These are phyloP conservation scores for Solanum lycopersicoides DNA, from an alignment of 257 asterid species.

Conservation along the genomic window DNA sequence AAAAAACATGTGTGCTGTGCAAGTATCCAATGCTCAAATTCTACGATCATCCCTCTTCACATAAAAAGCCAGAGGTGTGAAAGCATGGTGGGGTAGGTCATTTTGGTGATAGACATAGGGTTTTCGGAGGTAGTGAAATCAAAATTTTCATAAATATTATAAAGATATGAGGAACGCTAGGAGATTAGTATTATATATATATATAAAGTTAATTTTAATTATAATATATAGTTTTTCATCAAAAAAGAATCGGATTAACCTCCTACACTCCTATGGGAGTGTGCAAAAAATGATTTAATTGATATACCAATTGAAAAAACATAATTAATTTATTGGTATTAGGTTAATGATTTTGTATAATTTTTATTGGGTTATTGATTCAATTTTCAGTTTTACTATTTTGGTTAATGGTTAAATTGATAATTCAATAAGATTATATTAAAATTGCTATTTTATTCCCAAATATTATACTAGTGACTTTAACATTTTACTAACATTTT, in stretches of 20 bases:
- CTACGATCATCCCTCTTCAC: not conserved
- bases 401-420: no score
- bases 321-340: no score
- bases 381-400: no score
- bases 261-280: not conserved
- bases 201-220: not conserved
- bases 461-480: not conserved
- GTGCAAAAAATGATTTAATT: not conserved
- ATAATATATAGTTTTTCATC: not conserved
- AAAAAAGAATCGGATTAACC: not conserved
- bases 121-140: accelerated
- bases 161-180: not conserved
- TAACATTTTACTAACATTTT: no score
- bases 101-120: not conserved
- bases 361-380: no score
- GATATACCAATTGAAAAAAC: not conserved
- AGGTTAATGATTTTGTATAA: not conserved
- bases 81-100: not conserved
- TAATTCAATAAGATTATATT: not conserved
- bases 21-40: not conserved
- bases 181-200: no score
- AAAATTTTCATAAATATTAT: no score
- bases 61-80: not conserved
- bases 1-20: not conserved
- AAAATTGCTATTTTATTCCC: not conserved